Evolutionary conservation across 2,329 filamentous ascomycete genomes (phyloP).

Genomic region (Cordyceps javanica): DNA sequence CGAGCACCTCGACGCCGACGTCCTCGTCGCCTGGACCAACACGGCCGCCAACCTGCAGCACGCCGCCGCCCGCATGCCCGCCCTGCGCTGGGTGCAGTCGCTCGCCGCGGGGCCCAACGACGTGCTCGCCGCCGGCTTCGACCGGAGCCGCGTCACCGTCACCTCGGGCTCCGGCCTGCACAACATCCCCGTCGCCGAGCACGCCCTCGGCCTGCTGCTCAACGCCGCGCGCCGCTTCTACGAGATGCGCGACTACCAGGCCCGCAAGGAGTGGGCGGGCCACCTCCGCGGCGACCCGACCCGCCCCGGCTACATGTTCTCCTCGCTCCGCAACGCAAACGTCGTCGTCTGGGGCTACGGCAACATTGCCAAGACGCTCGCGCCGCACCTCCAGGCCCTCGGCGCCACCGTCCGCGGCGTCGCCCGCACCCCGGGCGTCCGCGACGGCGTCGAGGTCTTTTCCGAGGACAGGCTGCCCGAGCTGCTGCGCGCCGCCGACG

Average conservation of each 20-base stretch:
- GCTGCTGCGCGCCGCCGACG: conserved; percentile 52
- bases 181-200: conserved; percentile 60
- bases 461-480: conserved; percentile 46
- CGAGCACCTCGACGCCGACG: conserved; percentile 51
- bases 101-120: conserved; percentile 62
- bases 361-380: conserved; percentile 57
- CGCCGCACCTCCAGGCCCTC: conserved; percentile 46
- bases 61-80: conserved; percentile 47
- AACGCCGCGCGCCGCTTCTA: conserved; percentile 50
- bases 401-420: conserved; percentile 55
- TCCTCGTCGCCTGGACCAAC: conserved; percentile 59
- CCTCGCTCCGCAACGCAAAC: conserved; percentile 51
- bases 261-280: conserved; percentile 49
- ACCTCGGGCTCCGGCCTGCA: conserved; percentile 59
- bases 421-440: conserved; percentile 49
- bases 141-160: conserved; percentile 41
- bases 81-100: conserved; percentile 60
- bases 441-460: conserved; percentile 52
- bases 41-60: conserved; percentile 50
- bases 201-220: conserved; percentile 53
- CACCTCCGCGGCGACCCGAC: conserved; percentile 50
- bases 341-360: conserved; percentile 60
- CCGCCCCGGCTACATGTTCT: conserved; percentile 51
- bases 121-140: conserved; percentile 56
- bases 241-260: conserved; percentile 58